These are phyloP conservation scores for Arthroderma sp. DNA, from an alignment of 2,329 filamentous ascomycete species.

Conservation along the genomic window DNA sequence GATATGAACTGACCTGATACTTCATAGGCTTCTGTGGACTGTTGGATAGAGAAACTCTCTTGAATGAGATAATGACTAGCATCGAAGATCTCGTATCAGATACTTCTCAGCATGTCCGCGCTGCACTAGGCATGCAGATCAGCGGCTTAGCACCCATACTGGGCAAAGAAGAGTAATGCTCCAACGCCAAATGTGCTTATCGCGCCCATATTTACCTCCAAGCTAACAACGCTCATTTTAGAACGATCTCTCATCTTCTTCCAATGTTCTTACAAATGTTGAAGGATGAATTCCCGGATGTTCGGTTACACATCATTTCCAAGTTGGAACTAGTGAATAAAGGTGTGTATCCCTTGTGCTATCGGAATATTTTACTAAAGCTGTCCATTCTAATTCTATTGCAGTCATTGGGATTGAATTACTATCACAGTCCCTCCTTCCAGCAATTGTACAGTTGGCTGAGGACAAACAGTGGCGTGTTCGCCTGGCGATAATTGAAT, in stretches of 20 bases:
- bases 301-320: constrained; percentile 98
- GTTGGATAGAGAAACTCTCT: constrained; percentile 72
- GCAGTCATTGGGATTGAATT: constrained; percentile 93
- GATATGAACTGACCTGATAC: constrained; percentile 12
- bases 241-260: constrained; percentile 88
- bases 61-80: constrained; percentile 92
- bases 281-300: constrained; percentile 97
- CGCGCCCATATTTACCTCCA: background rate
- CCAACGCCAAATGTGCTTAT: background rate
- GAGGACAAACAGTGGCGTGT: constrained; percentile 99
- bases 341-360: constrained; percentile 40
- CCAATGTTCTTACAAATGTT: constrained; percentile 99
- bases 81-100: constrained; percentile 95
- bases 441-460: constrained; percentile 90
- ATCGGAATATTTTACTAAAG: background rate
- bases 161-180: constrained; percentile 77
- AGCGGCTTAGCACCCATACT: constrained; percentile 92
- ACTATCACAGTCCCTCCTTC: constrained; percentile 88
- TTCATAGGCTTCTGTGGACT: constrained; percentile 70
- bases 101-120: constrained; percentile 89
- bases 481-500: constrained; percentile 95
- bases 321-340: constrained; percentile 98
- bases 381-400: background rate
- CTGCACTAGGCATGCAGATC: constrained; percentile 89
- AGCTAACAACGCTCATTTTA: constrained; percentile 25